Conservation (phyloP, 2,329 filamentous ascomycete genomes). For the Arachnopeziza araneosa region DNA sequence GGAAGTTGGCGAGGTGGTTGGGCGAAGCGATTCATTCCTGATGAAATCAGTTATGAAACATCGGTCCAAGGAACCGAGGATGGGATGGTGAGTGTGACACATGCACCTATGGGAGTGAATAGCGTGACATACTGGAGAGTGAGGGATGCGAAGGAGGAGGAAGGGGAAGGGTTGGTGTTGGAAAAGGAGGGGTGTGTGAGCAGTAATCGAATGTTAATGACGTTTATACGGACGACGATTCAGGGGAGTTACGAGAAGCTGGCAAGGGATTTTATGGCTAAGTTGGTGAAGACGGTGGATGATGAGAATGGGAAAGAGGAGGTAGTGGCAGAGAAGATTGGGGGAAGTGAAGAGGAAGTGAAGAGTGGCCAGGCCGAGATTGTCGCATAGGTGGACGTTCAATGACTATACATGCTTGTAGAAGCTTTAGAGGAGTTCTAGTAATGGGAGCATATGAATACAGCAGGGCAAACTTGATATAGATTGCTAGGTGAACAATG, state of each 20-base stretch:
- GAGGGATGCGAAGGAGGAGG: conserved; percentile 55
- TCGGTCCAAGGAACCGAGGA: conserved; percentile 16
- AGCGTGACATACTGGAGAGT: conserved; percentile 63
- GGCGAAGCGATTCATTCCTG: conserved; percentile 33
- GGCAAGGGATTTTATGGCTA: conserved; percentile 53
- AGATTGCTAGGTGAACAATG: no score
- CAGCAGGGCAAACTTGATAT: background rate
- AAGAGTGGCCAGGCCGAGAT: background rate
- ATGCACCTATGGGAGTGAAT: conserved; percentile 28
- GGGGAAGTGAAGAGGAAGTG: background rate
- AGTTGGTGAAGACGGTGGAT: conserved; percentile 33
- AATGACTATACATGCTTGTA: background rate
- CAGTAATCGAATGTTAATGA: conserved; percentile 68
- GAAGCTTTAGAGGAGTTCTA: background rate
- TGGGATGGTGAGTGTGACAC: conserved; percentile 25
- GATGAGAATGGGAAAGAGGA: background rate
- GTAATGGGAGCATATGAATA: background rate
- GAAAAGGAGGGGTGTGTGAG: conserved; percentile 75
- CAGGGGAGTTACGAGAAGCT: conserved; percentile 67
- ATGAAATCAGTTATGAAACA: conserved; percentile 22
- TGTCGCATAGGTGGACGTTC: background rate
- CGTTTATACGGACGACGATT: conserved; percentile 75
- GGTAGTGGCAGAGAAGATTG: background rate
- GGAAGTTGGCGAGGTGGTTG: conserved; percentile 74
- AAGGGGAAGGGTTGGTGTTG: conserved; percentile 70